Evolutionary conservation across 768 basidiomycete genomes (phyloP), one percentile per base, ranked within the genome.

Genomic region (Suillus alpinus): DNA sequence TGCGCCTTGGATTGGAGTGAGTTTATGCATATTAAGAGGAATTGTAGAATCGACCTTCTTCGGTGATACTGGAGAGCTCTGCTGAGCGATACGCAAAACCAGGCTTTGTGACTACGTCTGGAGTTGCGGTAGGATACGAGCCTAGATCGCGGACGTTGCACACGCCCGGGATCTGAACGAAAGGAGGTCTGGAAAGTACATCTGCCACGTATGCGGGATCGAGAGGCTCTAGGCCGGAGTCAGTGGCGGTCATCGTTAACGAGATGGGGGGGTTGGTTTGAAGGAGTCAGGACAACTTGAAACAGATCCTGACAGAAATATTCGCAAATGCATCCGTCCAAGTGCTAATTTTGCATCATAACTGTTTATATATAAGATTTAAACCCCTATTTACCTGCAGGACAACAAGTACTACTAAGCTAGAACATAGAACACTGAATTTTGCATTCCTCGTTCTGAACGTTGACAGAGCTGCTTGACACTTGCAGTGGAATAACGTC

Each of bases 111-210:
- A 82, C 71, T 57, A 80, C 74, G 63, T 82, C 82, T 23, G 79
- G 78, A 59, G 71, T 73, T 14, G 75, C 69, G 8, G 84, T 83
- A 56, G 83, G 75, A 68, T 88, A 86, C 50, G 76, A 77, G 37
- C 90, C 91, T 10, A 93, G 78, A 73, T 91, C 88, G 58, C 91
- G 81, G 56, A 88, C 79, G 70, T 93, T 93, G 65, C 83, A 84
- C 9, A 92, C 89, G 34, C 91, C 91, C n/a, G 83, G 71, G 65
- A 92, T 79, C 18, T 77, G 68, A 9, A 91, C 81, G 65, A 93
- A 93, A 0, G 91, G 91, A 8, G 84, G 86, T 29, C 78, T 79
- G 0, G 88, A 89, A 41, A 92, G 82, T 10, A 84, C 73, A 26
- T 86, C 80, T 7, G 80, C 75, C 20, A 92, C 88, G 73, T 86